Evolutionary conservation across 1,284 basidiomycete genomes (phyloP), one percentile per base, ranked within the genome.

Genomic region (Schizophyllum commune): DNA sequence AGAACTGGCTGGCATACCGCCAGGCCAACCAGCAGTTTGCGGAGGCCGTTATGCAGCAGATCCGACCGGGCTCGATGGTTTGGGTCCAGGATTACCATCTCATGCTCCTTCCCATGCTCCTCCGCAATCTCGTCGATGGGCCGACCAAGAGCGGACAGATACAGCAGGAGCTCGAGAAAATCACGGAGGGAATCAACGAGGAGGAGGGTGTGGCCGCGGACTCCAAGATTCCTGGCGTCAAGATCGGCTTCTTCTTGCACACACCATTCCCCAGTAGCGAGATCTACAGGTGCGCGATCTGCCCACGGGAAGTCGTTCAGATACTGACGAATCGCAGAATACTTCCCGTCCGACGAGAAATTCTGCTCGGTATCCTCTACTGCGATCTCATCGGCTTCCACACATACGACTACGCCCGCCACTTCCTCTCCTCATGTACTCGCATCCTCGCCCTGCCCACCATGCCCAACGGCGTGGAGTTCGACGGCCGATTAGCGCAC

Each of bases 31-130:
- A 95, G 77, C 83, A 86, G 64, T 99, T 99, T 71, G 96, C 97
- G 0, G 91, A 98, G 72, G 89, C 83, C 19, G 92, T 99, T 61
- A 79, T 85, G 62, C 79, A 82, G 62, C 89, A 94, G 69, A 80
- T 95, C 61, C 83, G 80, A 5, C 85, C 91, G 1, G 92, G 92
- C 33, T 87, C 95, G 62, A 96, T 98, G 86, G 94, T 99, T 56
- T 99, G 96, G 96, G 97, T 99, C 0, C 95, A 98, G 74, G 95
- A 96, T 73, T 97, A 97, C 72, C 94, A 97, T 72, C 84, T 98
- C 62, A 98, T 98, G 96, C 90, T 99, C 61, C 85, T 98, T 5
- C 97, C 97, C 11, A 91, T 98, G 86, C 84, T 98, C 65, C 83
- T 98, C 15, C 88, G 96, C 58, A 88, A 88, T 11, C 83, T 98